phyloP scores from a whole-genome alignment of 345 rosid genomes.

The Isatis tinctoria region DNA sequence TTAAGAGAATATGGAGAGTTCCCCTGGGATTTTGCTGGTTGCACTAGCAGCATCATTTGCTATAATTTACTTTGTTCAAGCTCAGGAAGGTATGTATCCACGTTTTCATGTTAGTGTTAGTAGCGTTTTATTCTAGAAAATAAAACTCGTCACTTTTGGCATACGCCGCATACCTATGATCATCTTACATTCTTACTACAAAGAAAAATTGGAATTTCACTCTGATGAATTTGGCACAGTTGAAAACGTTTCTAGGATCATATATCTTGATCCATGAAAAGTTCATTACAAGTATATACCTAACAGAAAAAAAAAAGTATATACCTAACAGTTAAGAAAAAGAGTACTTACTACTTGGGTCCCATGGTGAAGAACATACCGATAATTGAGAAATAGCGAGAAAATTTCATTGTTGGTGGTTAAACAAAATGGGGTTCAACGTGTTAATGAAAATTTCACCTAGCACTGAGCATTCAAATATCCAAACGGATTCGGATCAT shows the following conservation, averaged over 20 bases:
- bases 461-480: too few species aligned
- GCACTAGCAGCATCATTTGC: neutral
- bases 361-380: neutral
- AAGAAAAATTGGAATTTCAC: neutral
- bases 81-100: slow-evolving; percentile 38
- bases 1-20: slow-evolving; percentile 4
- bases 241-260: neutral
- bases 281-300: neutral
- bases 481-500: too few species aligned
- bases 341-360: neutral
- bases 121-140: neutral
- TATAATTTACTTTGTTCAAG: slow-evolving; percentile 13
- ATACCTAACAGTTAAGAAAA: neutral
- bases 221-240: neutral
- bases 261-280: neutral
- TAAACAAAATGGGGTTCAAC: too few species aligned
- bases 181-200: neutral
- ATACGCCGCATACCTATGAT: neutral
- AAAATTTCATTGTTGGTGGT: too few species aligned
- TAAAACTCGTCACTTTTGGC: neutral
- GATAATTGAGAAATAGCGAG: neutral
- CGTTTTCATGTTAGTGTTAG: neutral
- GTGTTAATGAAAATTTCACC: too few species aligned
- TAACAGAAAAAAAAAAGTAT: neutral
- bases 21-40: neutral